phyloP scores from a whole-genome alignment of 805 yeast genomes.

The Wickerhamiella bombiphila region DNA sequence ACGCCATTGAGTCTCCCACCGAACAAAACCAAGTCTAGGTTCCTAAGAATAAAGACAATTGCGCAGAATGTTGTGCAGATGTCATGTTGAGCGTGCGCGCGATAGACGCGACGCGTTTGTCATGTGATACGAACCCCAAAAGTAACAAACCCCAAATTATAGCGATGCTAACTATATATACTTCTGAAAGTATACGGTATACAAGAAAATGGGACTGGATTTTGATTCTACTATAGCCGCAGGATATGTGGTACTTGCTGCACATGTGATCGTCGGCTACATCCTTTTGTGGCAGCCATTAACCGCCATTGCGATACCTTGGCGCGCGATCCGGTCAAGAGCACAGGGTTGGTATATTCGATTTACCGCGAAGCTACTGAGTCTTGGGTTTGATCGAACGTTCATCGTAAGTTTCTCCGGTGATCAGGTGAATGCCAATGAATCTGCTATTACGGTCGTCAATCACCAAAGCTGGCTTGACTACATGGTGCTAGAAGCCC shows the following conservation, averaged over 20 bases:
- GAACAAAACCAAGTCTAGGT: too few species aligned
- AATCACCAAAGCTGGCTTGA: constrained; percentile 64
- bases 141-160: too few species aligned
- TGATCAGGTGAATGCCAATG: constrained; percentile 9
- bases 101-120: too few species aligned
- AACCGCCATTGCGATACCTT: constrained; percentile 1
- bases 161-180: too few species aligned
- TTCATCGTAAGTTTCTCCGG: constrained; percentile 11
- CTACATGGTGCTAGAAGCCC: constrained; percentile 35
- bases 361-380: constrained; percentile 3
- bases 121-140: too few species aligned
- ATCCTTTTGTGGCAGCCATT: constrained; percentile 5
- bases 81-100: too few species aligned
- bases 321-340: constrained; percentile 6
- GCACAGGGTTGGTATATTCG: constrained; percentile 6
- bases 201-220: neutral
- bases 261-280: neutral
- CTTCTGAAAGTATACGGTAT: too few species aligned
- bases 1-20: too few species aligned
- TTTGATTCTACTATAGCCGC: neutral
- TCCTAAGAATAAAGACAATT: too few species aligned
- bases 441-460: constrained; percentile 27
- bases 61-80: too few species aligned
- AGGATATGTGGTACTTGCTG: neutral
- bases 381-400: constrained; percentile 2